Percentiles rank a stretch among this genome's conserved stretches.
Evolutionary conservation across 2,329 filamentous ascomycete species (phyloP).

Genomic region (Hymenoscyphus linearis): DNA sequence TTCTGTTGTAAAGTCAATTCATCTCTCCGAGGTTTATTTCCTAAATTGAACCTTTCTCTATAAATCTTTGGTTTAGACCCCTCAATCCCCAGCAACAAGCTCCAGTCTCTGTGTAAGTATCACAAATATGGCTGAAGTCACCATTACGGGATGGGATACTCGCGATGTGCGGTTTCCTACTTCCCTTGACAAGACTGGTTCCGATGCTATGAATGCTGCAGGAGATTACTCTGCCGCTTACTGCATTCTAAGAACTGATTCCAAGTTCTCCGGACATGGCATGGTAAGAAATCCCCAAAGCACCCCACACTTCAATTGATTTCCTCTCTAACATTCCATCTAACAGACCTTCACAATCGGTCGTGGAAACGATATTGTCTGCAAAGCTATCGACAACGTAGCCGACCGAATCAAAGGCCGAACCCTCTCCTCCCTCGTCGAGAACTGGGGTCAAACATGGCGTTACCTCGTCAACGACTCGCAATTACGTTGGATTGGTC

Average conservation of each 20-base stretch:
- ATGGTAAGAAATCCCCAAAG: slow-evolving; percentile 49
- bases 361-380: slow-evolving; percentile 89
- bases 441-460: slow-evolving; percentile 85
- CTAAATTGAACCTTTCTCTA: not conserved
- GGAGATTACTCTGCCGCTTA: slow-evolving; percentile 94
- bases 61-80: not conserved
- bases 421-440: slow-evolving; percentile 70
- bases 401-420: slow-evolving; percentile 70
- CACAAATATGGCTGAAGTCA: slow-evolving; percentile 50
- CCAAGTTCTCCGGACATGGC: slow-evolving; percentile 65
- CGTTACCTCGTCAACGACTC: slow-evolving; percentile 85
- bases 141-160: slow-evolving; percentile 66
- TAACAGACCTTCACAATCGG: slow-evolving; percentile 73
- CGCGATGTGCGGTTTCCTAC: slow-evolving; percentile 78
- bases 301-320: not conserved
- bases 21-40: not conserved
- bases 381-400: slow-evolving; percentile 73
- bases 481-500: slow-evolving; percentile 89
- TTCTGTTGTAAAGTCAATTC: not conserved
- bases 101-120: not conserved
- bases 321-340: not conserved
- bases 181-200: slow-evolving; percentile 94
- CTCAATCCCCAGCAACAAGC: not conserved
- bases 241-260: slow-evolving; percentile 82
- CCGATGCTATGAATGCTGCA: slow-evolving; percentile 93